Percentiles rank a stretch among this genome's conserved stretches.
Conservation (phyloP, 495 filamentous ascomycete species). For the Aspergillus steynii region DNA sequence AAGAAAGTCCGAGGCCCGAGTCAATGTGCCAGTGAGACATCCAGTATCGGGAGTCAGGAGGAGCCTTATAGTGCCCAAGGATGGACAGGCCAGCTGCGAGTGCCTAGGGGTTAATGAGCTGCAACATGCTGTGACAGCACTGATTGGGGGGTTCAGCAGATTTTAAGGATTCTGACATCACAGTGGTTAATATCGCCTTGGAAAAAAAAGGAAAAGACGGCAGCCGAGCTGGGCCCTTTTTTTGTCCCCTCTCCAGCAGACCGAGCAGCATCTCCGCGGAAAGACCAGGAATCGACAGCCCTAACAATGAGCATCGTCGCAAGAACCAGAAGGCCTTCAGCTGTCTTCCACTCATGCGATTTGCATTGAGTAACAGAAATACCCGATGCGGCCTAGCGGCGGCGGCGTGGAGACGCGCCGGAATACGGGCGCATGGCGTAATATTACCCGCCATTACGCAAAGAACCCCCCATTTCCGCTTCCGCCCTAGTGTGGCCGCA, state of each 20-base stretch:
- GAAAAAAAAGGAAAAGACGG: background rate
- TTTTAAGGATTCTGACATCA: background rate
- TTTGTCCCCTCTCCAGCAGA: background rate
- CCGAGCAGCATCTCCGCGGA: slow-evolving; percentile 19
- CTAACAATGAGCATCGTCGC: background rate
- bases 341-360: slow-evolving; percentile 36
- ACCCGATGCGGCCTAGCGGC: slow-evolving; percentile 29
- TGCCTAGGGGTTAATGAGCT: background rate
- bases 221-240: background rate
- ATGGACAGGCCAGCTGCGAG: background rate
- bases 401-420: background rate
- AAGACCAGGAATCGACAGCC: background rate
- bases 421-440: background rate
- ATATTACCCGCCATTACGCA: background rate
- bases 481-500: no score
- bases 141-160: background rate
- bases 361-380: slow-evolving; percentile 47
- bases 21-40: no score
- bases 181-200: background rate
- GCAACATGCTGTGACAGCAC: background rate
- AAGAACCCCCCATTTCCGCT: no score
- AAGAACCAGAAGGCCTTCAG: background rate
- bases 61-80: background rate
- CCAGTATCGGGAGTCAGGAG: no score
- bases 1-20: no score